Evolutionary conservation across 2,329 filamentous ascomycete genomes (phyloP).

Genomic region (Lachnellula arida): DNA sequence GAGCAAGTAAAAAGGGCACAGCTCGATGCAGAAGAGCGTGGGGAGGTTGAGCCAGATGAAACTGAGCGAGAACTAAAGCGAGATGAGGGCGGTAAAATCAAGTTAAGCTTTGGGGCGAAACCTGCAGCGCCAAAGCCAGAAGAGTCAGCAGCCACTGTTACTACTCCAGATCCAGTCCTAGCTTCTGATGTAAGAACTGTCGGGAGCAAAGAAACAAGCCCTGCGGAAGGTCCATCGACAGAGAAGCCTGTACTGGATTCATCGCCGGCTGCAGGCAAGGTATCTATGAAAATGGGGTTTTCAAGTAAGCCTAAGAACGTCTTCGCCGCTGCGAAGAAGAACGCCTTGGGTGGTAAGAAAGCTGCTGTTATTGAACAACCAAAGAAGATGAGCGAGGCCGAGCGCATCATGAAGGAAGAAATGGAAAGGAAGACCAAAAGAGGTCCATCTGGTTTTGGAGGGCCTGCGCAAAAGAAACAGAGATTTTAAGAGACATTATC

Average conservation of each 20-base stretch:
- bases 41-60: conserved; percentile 38
- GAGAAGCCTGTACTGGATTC: conserved; percentile 1
- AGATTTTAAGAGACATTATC: conserved; percentile 30
- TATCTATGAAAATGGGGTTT: conserved; percentile 62
- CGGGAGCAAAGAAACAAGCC: conserved; percentile 12
- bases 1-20: conserved; percentile 79
- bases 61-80: conserved; percentile 49
- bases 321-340: conserved; percentile 64
- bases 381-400: conserved; percentile 84
- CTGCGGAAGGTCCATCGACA: conserved; percentile 1
- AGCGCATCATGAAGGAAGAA: conserved; percentile 85
- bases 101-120: conserved; percentile 56
- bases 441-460: conserved; percentile 42
- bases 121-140: conserved; percentile 20
- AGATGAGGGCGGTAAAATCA: conserved; percentile 71
- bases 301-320: conserved; percentile 73
- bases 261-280: conserved; percentile 29
- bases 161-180: not conserved
- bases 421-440: conserved; percentile 64
- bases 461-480: conserved; percentile 52
- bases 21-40: conserved; percentile 48
- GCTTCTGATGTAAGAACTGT: not conserved
- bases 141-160: not conserved
- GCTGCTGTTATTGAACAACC: conserved; percentile 51
- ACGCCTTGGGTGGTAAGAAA: conserved; percentile 66